phyloP scores from a whole-genome alignment of 1,284 basidiomycete species.

The Ceraceosorus bombacis region DNA sequence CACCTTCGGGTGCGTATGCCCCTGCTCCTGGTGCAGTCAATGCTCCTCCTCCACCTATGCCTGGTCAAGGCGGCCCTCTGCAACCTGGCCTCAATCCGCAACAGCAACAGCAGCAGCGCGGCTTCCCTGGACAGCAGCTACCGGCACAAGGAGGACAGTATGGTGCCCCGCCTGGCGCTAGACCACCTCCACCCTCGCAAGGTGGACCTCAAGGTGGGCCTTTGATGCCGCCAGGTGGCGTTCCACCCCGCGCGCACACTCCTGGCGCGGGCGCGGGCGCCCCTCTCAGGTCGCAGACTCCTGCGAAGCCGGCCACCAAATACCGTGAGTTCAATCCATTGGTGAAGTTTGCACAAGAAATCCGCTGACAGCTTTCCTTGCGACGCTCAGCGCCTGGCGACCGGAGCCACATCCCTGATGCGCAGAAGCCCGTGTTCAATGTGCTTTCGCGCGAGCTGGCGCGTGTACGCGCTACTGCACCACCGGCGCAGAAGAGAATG shows the following conservation, averaged over 20 bases:
- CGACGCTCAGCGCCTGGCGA: constrained; percentile 69
- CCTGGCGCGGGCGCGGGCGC: constrained; percentile 47
- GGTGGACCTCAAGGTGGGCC: constrained; percentile 5
- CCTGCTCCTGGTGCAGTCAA: constrained; percentile 48
- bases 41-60: constrained; percentile 10
- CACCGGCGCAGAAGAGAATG: constrained; percentile 74
- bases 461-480: constrained; percentile 27
- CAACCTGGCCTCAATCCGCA: constrained; percentile 12
- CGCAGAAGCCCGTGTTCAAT: constrained; percentile 61
- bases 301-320: constrained; percentile 54
- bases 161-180: not conserved
- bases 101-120: constrained; percentile 3
- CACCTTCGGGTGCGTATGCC: constrained; percentile 37
- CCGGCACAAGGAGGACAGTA: not conserved
- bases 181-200: constrained; percentile 1
- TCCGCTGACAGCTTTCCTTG: not conserved
- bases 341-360: not conserved
- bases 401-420: constrained; percentile 76
- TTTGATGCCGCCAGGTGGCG: constrained; percentile 38
- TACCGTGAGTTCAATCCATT: constrained; percentile 62
- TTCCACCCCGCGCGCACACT: constrained; percentile 38
- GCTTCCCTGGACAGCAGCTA: constrained; percentile 11
- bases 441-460: constrained; percentile 27
- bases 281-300: constrained; percentile 30
- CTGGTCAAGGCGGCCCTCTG: constrained; percentile 3